Conservation (phyloP, 306 rosid species). For the Spatholobus suberectus region DNA sequence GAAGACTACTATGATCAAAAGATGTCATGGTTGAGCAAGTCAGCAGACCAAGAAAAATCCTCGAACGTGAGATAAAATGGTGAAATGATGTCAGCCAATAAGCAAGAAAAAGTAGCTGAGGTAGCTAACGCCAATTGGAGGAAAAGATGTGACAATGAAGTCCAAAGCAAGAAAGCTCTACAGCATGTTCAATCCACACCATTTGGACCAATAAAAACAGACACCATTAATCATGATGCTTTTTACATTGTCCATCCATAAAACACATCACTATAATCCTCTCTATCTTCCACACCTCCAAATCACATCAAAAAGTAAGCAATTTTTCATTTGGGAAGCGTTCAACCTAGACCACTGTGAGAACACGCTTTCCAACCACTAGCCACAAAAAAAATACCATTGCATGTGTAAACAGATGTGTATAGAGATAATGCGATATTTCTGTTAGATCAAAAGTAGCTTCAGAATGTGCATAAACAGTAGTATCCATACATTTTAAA, state of each 20-base stretch:
- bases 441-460: conserved; percentile 29
- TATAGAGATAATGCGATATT: conserved; percentile 5
- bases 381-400: conserved; percentile 28
- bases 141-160: not conserved
- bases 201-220: conserved; percentile 31
- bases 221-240: conserved; percentile 32
- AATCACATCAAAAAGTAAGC: conserved; percentile 36
- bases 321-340: conserved; percentile 39
- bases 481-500: conserved; percentile 17
- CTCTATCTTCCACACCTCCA: conserved; percentile 28
- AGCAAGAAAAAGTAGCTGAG: conserved; percentile 38
- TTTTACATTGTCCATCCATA: conserved; percentile 37
- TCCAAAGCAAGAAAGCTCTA: conserved; percentile 25
- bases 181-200: conserved; percentile 28
- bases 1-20: conserved; percentile 12
- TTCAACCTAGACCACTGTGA: conserved; percentile 30
- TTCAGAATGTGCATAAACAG: conserved; percentile 33
- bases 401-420: conserved; percentile 28
- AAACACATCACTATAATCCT: not conserved
- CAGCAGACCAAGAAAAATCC: conserved; percentile 16
- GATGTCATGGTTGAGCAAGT: conserved; percentile 4
- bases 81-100: conserved; percentile 33
- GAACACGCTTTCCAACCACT: conserved; percentile 33
- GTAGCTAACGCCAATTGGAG: not conserved
- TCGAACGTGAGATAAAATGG: not conserved